Evolutionary conservation across 108 stramenopile species (phyloP), one percentile per base, ranked within the genome.

Genomic region (Discostella stelligeroides): DNA sequence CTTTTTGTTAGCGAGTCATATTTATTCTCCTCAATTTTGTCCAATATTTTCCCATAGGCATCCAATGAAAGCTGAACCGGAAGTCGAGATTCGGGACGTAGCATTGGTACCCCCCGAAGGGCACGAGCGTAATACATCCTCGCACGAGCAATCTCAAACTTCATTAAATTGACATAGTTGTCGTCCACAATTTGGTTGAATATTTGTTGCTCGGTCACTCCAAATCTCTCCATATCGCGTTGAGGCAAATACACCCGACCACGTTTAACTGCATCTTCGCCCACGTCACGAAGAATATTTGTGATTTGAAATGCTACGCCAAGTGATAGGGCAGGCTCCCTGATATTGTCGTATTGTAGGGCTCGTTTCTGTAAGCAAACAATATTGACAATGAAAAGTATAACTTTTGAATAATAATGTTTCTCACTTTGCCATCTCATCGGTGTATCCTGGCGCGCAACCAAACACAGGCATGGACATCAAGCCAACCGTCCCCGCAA

Each of bases 241-340:
- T 70, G 80, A 13, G 98, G 98, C 2, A 99, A 74, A 82, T 99
- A 99, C 12, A 98, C 91, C 56, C 98, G 79, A 14, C 93, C 97
- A 23, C 97, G 86, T 56, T 86, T 80, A 24, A 73, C 84, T 4
- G 96, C 92, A 73, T 99, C 98, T 79, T 99, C 98, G 15, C 98
- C 98, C 6, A 99, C 97, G 64, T 98, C 97, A 9, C 98, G 88
- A 6, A 99, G 86, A 57, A 99, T 99, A 76, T 99, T 99, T 61
- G 98, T 99, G 61, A 99, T 78, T 87, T 99, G 98, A 72, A 99
- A 92, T 48, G 96, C 98, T 37, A 98, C 96, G n/a, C 97, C 98
- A 23, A 99, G 80, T 7, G 93, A 91, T 17, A 98, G 86, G 9
- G 96, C 96, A 4, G 96, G 98, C 66, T 95, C 92, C 80, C 90